Conservation (phyloP, 441 rosid genomes). For the Adansonia grandidieri region DNA sequence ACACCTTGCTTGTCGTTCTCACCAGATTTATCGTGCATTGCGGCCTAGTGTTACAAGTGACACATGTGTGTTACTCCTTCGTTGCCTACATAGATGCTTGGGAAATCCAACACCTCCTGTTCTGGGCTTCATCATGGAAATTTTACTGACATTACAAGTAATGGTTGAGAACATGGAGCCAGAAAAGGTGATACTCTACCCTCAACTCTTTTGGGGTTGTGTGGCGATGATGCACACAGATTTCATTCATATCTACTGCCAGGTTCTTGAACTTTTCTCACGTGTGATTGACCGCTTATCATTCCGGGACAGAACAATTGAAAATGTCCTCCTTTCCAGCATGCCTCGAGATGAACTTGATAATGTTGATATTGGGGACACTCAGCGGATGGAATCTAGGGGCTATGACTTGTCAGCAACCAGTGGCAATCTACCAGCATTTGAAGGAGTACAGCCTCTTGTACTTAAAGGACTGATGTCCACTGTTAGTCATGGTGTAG, state of each 20-base stretch:
- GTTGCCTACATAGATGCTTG: slow-evolving; percentile 95
- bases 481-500: slow-evolving; percentile 83
- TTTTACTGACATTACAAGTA: slow-evolving; percentile 89
- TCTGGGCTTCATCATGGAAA: slow-evolving; percentile 95
- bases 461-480: slow-evolving; percentile 97
- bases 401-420: slow-evolving; percentile 65
- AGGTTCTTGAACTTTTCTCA: slow-evolving; percentile 93
- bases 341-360: slow-evolving; percentile 93
- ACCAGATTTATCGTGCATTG: slow-evolving; percentile 96
- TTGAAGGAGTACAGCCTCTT: slow-evolving; percentile 96
- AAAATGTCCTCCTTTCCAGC: slow-evolving; percentile 95
- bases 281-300: slow-evolving; percentile 88
- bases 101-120: slow-evolving; percentile 95
- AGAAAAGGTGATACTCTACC: slow-evolving; percentile 94
- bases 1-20: slow-evolving; percentile 98
- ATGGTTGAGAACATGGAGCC: slow-evolving; percentile 99
- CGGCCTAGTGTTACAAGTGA: slow-evolving; percentile 93
- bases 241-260: slow-evolving; percentile 94
- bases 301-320: slow-evolving; percentile 91
- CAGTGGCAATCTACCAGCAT: slow-evolving; percentile 74
- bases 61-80: slow-evolving; percentile 90
- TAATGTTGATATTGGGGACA: slow-evolving; percentile 59
- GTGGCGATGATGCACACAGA: slow-evolving; percentile 99
- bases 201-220: slow-evolving; percentile 98
- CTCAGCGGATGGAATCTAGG: slow-evolving; percentile 71